Percentiles rank a stretch among this genome's conserved stretches.
phyloP scores from a whole-genome alignment of 164 flowering plant genomes.

The Dillenia turbinata region DNA sequence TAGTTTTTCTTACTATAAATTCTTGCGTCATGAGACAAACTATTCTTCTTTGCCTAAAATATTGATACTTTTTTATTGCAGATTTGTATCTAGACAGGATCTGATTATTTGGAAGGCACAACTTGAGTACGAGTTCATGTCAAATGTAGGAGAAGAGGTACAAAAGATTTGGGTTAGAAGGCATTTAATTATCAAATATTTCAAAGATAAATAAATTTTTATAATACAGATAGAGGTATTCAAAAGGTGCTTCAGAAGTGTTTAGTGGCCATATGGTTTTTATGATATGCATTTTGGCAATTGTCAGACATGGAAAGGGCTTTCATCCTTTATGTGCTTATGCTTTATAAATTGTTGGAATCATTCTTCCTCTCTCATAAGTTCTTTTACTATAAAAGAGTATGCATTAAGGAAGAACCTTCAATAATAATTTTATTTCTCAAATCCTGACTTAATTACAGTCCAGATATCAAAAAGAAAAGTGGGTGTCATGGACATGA shows the following conservation, averaged over 20 bases:
- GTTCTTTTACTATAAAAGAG: too few species aligned
- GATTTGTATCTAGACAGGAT: conserved; percentile 68
- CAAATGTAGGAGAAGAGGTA: conserved; percentile 56
- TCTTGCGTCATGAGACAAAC: neutral
- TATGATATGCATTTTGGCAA: too few species aligned
- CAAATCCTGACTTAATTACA: conserved; percentile 77
- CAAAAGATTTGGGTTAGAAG: conserved; percentile 5
- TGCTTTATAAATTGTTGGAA: too few species aligned
- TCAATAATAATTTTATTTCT: conserved; percentile 18
- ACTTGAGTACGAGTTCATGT: conserved; percentile 53
- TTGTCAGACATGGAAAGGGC: too few species aligned
- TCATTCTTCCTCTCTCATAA: too few species aligned
- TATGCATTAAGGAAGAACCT: too few species aligned
- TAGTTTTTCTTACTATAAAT: neutral
- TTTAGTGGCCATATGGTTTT: too few species aligned
- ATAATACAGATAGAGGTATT: too few species aligned
- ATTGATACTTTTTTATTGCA: conserved; percentile 20
- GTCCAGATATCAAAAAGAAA: conserved; percentile 82
- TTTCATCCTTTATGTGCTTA: too few species aligned
- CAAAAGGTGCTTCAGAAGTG: too few species aligned
- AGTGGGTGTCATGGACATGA: conserved; percentile 62
- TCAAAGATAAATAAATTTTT: too few species aligned
- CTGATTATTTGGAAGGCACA: conserved; percentile 79
- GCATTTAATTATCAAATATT: too few species aligned
- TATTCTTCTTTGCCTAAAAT: neutral